Evolutionary conservation across 2,329 filamentous ascomycete genomes (phyloP).

Genomic region (Bretziella fagacearum): DNA sequence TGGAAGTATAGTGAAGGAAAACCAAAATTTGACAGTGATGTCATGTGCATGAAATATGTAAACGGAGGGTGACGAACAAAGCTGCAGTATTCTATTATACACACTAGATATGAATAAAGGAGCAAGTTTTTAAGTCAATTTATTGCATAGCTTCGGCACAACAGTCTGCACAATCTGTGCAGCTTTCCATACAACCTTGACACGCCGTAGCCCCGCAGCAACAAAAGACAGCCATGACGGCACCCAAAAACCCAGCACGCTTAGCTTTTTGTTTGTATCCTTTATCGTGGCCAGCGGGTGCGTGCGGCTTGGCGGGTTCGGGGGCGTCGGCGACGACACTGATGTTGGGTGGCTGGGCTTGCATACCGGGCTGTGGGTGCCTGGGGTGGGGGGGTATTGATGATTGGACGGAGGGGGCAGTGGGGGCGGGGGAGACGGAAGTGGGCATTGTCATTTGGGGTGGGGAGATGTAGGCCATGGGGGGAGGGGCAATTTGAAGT

Average conservation of each 20-base stretch:
- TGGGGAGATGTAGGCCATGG: neutral
- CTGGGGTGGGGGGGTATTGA: neutral
- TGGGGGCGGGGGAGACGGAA: constrained; percentile 15
- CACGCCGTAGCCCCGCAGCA: constrained; percentile 1
- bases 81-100: neutral
- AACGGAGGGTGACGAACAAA: too few relatives aligned
- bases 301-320: neutral
- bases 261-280: neutral
- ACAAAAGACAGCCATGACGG: neutral
- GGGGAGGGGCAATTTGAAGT: constrained; percentile 17
- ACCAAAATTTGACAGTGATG: too few relatives aligned
- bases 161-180: constrained; percentile 2
- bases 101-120: too few relatives aligned
- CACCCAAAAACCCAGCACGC: neutral
- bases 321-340: neutral
- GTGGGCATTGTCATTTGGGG: constrained; percentile 18
- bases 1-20: too few relatives aligned
- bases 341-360: neutral
- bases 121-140: neutral
- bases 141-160: constrained; percentile 2
- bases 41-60: too few relatives aligned
- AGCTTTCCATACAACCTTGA: neutral
- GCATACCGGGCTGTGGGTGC: neutral
- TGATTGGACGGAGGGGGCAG: neutral
- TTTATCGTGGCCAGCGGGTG: neutral